Percentiles rank a stretch among this genome's conserved stretches.
Evolutionary conservation across 2,329 filamentous ascomycete species (phyloP).

Genomic region (Hymenoscyphus albidus): DNA sequence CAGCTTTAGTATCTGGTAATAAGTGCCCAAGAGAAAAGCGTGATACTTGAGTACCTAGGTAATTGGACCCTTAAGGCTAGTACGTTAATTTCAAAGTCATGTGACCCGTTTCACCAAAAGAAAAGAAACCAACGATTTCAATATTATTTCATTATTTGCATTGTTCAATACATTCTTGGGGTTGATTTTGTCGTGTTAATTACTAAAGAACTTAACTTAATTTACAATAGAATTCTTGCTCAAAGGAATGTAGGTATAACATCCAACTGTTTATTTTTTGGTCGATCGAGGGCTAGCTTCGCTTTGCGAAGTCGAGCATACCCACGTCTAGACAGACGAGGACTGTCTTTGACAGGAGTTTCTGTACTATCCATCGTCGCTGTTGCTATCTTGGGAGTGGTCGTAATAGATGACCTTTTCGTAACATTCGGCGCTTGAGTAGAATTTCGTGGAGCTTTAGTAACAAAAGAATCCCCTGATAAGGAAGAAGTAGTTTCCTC

Average conservation of each 20-base stretch:
- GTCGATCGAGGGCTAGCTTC: slow-evolving; percentile 23
- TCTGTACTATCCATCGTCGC: neutral
- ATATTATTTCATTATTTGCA: too few relatives aligned
- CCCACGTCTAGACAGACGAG: slow-evolving; percentile 21
- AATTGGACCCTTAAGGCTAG: too few relatives aligned
- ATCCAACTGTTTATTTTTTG: slow-evolving; percentile 23
- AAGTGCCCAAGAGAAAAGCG: too few relatives aligned
- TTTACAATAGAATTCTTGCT: neutral
- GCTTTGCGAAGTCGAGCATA: slow-evolving; percentile 18
- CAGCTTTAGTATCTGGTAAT: too few relatives aligned
- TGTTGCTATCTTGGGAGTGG: neutral
- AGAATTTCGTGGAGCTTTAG: neutral
- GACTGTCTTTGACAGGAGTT: neutral
- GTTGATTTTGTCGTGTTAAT: too few relatives aligned
- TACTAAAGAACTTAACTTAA: neutral
- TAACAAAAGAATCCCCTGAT: neutral
- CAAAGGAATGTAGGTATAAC: slow-evolving; percentile 30
- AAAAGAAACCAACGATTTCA: too few relatives aligned
- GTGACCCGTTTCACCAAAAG: too few relatives aligned
- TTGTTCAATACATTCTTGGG: too few relatives aligned
- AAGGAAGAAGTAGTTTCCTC: neutral
- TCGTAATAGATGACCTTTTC: neutral
- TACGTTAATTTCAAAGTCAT: too few relatives aligned
- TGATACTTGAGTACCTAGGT: too few relatives aligned
- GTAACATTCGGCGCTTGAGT: too few relatives aligned